Percentiles rank a stretch among this genome's conserved stretches.
Evolutionary conservation across 2,329 filamentous ascomycete genomes (phyloP).

Genomic region (Ceratocystis cacaofunesta): DNA sequence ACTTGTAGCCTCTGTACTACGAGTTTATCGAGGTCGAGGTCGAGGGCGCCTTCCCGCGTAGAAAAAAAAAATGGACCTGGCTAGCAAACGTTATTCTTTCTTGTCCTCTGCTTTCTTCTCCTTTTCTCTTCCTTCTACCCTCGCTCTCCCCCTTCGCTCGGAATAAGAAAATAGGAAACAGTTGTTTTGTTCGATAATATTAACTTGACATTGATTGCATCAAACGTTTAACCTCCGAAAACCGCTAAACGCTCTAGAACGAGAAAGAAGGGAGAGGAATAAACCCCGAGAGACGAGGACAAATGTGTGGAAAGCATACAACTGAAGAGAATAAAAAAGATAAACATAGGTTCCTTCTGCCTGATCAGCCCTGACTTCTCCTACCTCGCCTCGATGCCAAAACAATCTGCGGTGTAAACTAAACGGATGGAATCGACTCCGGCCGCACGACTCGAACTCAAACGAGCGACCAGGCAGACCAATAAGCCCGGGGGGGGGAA

Average conservation of each 20-base stretch:
- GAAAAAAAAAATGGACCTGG: not conserved
- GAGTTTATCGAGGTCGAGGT: not conserved
- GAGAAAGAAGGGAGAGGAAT: not conserved
- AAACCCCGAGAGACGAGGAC: not conserved
- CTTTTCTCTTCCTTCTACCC: not conserved
- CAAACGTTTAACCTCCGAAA: not conserved
- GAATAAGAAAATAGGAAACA: not conserved
- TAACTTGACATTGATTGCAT: not conserved
- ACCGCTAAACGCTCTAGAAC: not conserved
- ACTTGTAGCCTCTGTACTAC: no score
- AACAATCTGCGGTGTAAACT: conserved; percentile 1
- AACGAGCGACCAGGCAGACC: not conserved
- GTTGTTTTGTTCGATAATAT: not conserved
- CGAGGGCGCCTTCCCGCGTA: not conserved
- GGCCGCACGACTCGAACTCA: conserved; percentile 1
- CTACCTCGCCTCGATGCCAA: not conserved
- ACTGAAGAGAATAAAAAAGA: not conserved
- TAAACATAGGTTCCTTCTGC: not conserved
- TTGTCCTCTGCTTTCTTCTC: not conserved
- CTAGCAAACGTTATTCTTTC: not conserved
- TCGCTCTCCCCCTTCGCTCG: not conserved
- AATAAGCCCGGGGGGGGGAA: not conserved
- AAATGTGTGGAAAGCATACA: not conserved
- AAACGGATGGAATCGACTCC: not conserved
- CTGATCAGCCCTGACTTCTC: not conserved